Percentiles rank a stretch among this genome's conserved stretches.
Conservation (phyloP, 2,329 filamentous ascomycete genomes). For the Tolypocladium inflatum region DNA sequence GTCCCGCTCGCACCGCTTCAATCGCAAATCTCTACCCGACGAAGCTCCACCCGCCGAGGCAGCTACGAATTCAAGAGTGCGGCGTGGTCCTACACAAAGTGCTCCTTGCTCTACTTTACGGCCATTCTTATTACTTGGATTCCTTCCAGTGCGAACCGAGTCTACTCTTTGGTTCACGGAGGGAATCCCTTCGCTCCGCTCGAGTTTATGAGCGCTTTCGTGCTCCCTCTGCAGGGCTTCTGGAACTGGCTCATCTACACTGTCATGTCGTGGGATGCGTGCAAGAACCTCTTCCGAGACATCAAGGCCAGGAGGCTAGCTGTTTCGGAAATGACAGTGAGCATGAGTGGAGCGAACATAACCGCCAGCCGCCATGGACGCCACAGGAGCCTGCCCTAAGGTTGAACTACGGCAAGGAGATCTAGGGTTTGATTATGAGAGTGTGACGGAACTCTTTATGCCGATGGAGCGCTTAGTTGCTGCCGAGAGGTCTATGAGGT, state of each 20-base stretch:
- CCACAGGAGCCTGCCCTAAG: neutral
- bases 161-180: constrained; percentile 52
- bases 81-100: constrained; percentile 55
- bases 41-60: constrained; percentile 7
- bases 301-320: neutral
- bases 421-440: neutral
- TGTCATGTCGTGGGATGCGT: constrained; percentile 51
- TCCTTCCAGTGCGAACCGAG: constrained; percentile 60
- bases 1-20: neutral
- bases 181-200: constrained; percentile 22
- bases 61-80: constrained; percentile 43
- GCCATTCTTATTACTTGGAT: constrained; percentile 61
- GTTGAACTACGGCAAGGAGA: neutral
- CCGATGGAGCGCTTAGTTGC: neutral
- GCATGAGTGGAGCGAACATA: neutral
- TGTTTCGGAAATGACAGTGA: neutral
- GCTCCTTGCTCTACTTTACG: constrained; percentile 55
- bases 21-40: neutral
- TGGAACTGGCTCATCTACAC: constrained; percentile 70
- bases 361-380: neutral
- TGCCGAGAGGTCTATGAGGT: too few relatives aligned
- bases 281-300: constrained; percentile 21
- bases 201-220: constrained; percentile 57
- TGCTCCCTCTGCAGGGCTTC: constrained; percentile 67
- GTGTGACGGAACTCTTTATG: neutral